These are phyloP conservation scores for Cinnamomum micranthum DNA, from an alignment of 164 flowering plant species.

Conservation along the genomic window DNA sequence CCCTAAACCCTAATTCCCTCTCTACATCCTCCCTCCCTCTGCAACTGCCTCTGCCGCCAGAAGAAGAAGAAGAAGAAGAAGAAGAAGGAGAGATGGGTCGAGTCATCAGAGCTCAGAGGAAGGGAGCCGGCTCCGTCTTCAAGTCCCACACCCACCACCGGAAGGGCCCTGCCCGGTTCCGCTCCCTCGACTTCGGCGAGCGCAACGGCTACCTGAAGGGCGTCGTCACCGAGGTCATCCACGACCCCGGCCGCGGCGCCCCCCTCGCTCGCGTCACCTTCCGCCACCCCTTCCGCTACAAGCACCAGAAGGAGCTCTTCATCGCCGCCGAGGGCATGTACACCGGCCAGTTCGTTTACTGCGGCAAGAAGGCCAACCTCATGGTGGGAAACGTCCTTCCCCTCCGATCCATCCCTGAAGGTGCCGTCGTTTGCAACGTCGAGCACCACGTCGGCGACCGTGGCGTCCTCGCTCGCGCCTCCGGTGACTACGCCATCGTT, in stretches of 20 bases:
- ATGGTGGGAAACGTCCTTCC: constrained; percentile 53
- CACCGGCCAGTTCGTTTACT: constrained; percentile 53
- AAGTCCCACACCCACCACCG: constrained; percentile 38
- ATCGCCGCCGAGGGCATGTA: constrained; percentile 60
- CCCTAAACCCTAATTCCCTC: no score
- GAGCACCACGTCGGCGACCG: constrained; percentile 61
- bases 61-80: neutral
- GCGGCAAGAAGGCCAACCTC: constrained; percentile 52
- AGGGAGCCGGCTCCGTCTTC: constrained; percentile 16
- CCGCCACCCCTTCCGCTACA: constrained; percentile 54
- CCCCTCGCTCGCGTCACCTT: constrained; percentile 48
- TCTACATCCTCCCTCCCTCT: no score
- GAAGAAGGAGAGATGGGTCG: constrained; percentile 8
- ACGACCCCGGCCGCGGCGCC: constrained; percentile 59
- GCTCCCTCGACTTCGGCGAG: constrained; percentile 54
- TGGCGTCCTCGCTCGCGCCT: constrained; percentile 43
- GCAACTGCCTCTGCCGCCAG: no score
- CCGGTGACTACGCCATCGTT: constrained; percentile 52
- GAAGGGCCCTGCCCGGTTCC: constrained; percentile 53
- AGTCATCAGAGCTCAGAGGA: constrained; percentile 14
- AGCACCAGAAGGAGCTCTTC: constrained; percentile 60
- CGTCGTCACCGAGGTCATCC: constrained; percentile 42
- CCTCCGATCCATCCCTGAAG: constrained; percentile 49
- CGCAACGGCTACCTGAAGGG: constrained; percentile 54
- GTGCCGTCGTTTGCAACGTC: constrained; percentile 59